Evolutionary conservation across 352 stramenopile genomes (phyloP).

Genomic region (Globisporangium cederbergense): DNA sequence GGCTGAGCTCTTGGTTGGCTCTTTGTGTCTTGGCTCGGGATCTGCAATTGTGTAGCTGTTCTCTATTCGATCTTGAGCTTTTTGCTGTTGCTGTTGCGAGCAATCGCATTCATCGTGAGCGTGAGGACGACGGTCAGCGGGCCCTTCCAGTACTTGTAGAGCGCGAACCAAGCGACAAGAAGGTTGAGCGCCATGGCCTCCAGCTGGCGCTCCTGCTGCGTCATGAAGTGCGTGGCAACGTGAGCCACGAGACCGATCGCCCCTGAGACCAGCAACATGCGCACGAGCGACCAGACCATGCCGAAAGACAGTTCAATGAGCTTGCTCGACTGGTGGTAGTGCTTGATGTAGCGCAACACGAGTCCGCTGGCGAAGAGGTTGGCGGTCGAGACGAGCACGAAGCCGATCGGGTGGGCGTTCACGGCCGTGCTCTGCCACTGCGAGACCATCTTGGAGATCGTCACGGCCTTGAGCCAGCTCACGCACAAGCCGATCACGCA

Average conservation of each 20-base stretch:
- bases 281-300: constrained; percentile 37
- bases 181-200: constrained; percentile 60
- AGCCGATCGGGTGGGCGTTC: constrained; percentile 49
- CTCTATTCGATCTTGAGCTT: constrained; percentile 29
- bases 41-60: neutral
- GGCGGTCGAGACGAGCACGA: constrained; percentile 55
- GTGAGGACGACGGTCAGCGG: constrained; percentile 35
- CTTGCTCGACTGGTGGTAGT: constrained; percentile 38
- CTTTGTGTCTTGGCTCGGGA: neutral
- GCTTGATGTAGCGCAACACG: constrained; percentile 49
- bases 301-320: constrained; percentile 35
- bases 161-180: constrained; percentile 60
- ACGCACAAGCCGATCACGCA: constrained; percentile 52
- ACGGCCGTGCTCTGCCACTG: constrained; percentile 46
- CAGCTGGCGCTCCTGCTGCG: constrained; percentile 38
- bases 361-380: constrained; percentile 71
- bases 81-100: neutral
- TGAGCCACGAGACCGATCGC: constrained; percentile 51
- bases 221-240: constrained; percentile 55
- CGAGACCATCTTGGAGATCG: constrained; percentile 57
- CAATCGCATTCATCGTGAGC: constrained; percentile 15
- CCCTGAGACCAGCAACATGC: constrained; percentile 38
- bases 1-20: neutral
- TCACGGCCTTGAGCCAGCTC: constrained; percentile 74
- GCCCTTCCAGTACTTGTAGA: constrained; percentile 73